A percentile compares a stretch with the other conserved stretches of the same genome.
Evolutionary conservation across 1,139 yeast genomes (phyloP).

Genomic region (Kurtzmaniella quercitrusa): DNA sequence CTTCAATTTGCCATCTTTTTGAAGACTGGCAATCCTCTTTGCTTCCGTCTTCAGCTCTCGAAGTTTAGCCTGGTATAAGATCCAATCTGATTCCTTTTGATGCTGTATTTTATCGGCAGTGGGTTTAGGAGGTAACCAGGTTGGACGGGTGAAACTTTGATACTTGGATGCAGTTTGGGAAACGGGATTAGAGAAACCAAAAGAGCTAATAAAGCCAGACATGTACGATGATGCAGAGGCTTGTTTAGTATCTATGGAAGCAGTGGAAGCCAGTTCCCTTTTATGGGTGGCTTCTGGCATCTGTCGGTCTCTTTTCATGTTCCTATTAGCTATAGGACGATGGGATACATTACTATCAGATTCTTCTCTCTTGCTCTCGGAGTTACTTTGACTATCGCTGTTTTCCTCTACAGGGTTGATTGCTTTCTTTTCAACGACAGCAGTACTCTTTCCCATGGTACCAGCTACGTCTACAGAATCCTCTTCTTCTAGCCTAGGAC

Average conservation of each 20-base stretch:
- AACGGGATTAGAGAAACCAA: neutral
- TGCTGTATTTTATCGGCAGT: constrained; percentile 52
- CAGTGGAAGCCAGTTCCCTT: too few relatives aligned
- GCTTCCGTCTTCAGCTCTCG: constrained; percentile 33
- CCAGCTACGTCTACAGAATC: neutral
- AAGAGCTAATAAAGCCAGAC: neutral
- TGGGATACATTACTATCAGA: too few relatives aligned
- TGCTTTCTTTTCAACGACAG: too few relatives aligned
- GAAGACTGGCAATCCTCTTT: constrained; percentile 22
- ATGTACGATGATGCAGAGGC: neutral
- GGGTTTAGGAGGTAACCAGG: constrained; percentile 65
- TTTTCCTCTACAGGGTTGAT: too few relatives aligned
- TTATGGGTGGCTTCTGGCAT: too few relatives aligned
- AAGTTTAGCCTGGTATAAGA: constrained; percentile 46
- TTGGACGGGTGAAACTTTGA: constrained; percentile 54
- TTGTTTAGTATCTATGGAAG: neutral
- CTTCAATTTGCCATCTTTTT: constrained; percentile 22
- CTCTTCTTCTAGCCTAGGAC: neutral
- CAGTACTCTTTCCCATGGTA: neutral
- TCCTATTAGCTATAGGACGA: too few relatives aligned
- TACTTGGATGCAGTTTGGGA: constrained; percentile 16
- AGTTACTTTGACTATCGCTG: too few relatives aligned
- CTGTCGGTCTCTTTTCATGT: too few relatives aligned
- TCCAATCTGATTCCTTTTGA: constrained; percentile 47
- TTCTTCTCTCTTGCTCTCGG: too few relatives aligned